A percentile compares a stretch with the other conserved stretches of the same genome.
phyloP scores from a whole-genome alignment of 345 rosid genomes.

The Corchorus olitorius region DNA sequence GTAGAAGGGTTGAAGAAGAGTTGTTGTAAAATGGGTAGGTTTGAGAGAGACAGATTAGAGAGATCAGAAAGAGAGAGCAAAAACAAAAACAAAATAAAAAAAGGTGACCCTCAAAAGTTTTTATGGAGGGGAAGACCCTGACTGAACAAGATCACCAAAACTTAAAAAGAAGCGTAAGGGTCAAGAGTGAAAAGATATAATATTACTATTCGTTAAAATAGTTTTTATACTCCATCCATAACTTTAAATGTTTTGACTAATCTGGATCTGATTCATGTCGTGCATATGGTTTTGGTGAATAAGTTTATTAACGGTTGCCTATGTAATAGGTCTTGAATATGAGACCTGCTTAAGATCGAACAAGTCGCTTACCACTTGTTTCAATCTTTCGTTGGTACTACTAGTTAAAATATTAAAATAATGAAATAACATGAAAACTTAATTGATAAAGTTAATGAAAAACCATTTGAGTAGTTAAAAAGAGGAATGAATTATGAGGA shows the following conservation, averaged over 20 bases:
- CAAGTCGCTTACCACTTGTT: too few relatives aligned
- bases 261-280: too few relatives aligned
- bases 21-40: conserved; percentile 25
- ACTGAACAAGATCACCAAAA: conserved; percentile 30
- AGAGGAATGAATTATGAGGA: conserved; percentile 34
- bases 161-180: conserved; percentile 17
- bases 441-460: conserved; percentile 27
- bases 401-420: too few relatives aligned
- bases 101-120: conserved; percentile 24
- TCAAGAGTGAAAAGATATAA: conserved; percentile 9
- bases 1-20: conserved; percentile 16
- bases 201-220: too few relatives aligned
- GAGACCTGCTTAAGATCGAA: too few relatives aligned
- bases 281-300: too few relatives aligned
- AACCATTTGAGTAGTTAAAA: conserved; percentile 27
- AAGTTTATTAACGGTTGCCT: too few relatives aligned
- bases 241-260: too few relatives aligned
- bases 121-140: conserved; percentile 27
- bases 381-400: too few relatives aligned
- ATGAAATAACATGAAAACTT: conserved; percentile 14
- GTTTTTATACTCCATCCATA: too few relatives aligned
- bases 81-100: conserved; percentile 18
- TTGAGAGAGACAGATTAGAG: conserved; percentile 28
- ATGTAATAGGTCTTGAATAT: too few relatives aligned
- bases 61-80: conserved; percentile 8